Evolutionary conservation across 2,329 filamentous ascomycete genomes (phyloP).

Genomic region (Sporothrix pallida): DNA sequence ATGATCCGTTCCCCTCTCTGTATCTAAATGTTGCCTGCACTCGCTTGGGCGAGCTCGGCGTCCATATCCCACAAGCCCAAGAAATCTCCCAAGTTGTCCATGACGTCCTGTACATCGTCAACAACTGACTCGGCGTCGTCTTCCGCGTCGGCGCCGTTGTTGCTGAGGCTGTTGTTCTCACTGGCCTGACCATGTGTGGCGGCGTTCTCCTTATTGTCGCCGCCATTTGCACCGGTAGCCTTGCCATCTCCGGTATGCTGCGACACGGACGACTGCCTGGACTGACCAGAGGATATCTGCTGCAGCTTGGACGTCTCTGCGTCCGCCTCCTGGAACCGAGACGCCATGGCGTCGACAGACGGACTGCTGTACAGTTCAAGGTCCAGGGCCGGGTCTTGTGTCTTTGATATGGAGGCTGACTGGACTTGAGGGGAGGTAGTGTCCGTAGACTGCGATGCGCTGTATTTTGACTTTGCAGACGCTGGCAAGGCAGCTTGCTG

Average conservation of each 20-base stretch:
- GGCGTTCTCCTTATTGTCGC: constrained; percentile 26
- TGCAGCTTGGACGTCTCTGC: constrained; percentile 30
- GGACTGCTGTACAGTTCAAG: constrained; percentile 46
- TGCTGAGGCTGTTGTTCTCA: constrained; percentile 31
- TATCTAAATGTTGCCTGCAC: constrained; percentile 32
- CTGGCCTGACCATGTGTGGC: not conserved
- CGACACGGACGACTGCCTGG: constrained; percentile 28
- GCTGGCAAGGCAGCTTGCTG: not conserved
- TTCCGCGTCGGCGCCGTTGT: not conserved
- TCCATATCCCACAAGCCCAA: constrained; percentile 49
- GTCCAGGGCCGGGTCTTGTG: constrained; percentile 8
- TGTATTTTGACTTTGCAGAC: not conserved
- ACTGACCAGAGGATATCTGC: constrained; percentile 10
- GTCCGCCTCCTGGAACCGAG: constrained; percentile 58
- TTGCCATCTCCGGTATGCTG: not conserved
- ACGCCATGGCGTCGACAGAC: constrained; percentile 54
- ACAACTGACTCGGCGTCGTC: constrained; percentile 35
- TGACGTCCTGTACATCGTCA: constrained; percentile 55
- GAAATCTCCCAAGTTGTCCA: constrained; percentile 55
- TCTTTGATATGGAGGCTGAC: not conserved
- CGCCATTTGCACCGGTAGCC: not conserved
- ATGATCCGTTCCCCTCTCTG: not conserved
- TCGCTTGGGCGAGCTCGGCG: constrained; percentile 46
- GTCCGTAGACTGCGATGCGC: not conserved
- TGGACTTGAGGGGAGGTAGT: not conserved